Base-by-base conservation (phyloP, 306 rosid species). In the Lablab purpureus region DNA sequence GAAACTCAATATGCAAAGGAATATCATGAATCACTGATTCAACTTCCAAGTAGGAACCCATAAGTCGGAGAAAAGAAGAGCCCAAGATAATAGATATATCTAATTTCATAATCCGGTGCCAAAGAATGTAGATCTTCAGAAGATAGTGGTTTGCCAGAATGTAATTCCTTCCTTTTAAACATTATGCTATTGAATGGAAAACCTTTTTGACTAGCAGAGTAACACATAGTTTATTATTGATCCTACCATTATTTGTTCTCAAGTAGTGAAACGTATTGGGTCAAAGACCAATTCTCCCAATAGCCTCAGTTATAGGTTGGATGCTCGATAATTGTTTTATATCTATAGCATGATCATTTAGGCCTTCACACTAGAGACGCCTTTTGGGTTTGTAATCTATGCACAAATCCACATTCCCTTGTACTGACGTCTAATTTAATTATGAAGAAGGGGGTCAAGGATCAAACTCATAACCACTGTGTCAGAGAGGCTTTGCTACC, bases 1-100 rank as follows among this genome's bases (percentile, higher is more conserved):
- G 67, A 76, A 76, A 56, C 60, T 51, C 21, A 50, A 10, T 0
- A n/a, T 52, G 47, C 56, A 67, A 27, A 70, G 75, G 45, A 67
- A 55, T 51, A 40, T 66, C 66, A 66, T 50, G 43, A 27, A 59
- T 28, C 49, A 67, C 28, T 55, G 82, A 68, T 55, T 41, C 67
- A 21, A 18, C 10, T 34, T 51, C 49, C 56, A 40, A 54, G 59
- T 40, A 54, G 74, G 75, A 68, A 50, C 47, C 56, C 34, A 13
- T 32, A 45, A 58, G 43, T 70, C 52, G 17, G 62, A 79, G 60
- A 79, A 70, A 75, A 67, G 18, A 76, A 34, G 22, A 62, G 76
- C 37, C 50, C 27, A 62, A 36, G 1, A 80, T 65, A 62, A 37
- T 72, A 62, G 34, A 71, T 62, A 54, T 62, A 7, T 34, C 28